Evolutionary conservation across 2,329 filamentous ascomycete species (phyloP).

Genomic region (Ophiostoma novo-ulmi): DNA sequence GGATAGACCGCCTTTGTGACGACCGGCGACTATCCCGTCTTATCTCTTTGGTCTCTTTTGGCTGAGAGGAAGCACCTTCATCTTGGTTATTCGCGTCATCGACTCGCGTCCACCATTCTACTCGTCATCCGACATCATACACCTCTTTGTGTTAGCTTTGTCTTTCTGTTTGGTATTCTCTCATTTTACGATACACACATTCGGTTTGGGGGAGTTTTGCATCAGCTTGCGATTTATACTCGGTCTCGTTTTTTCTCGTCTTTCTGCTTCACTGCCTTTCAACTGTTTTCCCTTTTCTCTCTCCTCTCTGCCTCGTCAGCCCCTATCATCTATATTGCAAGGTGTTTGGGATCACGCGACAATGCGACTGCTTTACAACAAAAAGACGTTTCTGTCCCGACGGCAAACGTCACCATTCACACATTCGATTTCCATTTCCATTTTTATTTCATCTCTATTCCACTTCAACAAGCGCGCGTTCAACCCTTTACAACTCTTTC

Average conservation of each 20-base stretch:
- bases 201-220: slow-evolving; percentile 13
- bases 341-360: neutral
- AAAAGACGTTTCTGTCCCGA: neutral
- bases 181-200: slow-evolving; percentile 17
- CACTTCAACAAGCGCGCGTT: too few relatives aligned
- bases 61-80: neutral
- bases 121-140: neutral
- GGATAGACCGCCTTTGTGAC: neutral
- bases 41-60: neutral
- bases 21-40: neutral
- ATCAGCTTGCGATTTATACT: slow-evolving; percentile 6
- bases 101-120: neutral
- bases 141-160: neutral
- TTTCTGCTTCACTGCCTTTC: neutral
- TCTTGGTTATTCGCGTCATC: neutral
- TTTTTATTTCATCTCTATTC: neutral
- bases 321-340: neutral
- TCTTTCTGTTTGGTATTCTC: slow-evolving; percentile 7
- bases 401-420: neutral
- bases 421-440: neutral
- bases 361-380: slow-evolving; percentile 5
- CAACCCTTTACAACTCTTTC: neutral
- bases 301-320: neutral
- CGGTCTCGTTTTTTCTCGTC: neutral
- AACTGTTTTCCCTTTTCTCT: neutral